Percentiles rank a stretch among this genome's conserved stretches.
phyloP scores from a whole-genome alignment of 345 rosid genomes.

The Dipteronia sinensis region DNA sequence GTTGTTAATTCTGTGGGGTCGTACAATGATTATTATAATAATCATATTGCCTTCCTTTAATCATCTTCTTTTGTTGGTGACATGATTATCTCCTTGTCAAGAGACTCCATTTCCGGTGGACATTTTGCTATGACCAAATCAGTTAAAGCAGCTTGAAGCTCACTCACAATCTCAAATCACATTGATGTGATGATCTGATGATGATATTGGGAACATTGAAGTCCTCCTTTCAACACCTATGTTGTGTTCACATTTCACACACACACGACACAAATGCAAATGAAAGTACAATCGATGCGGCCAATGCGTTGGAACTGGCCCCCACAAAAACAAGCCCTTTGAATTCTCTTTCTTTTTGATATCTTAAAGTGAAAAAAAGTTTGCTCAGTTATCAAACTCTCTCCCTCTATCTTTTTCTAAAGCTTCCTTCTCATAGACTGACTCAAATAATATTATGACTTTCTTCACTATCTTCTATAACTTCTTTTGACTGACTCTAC shows the following conservation, averaged over 20 bases:
- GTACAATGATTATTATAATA: conserved; percentile 23
- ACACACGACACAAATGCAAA: neutral
- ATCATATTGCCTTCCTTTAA: conserved; percentile 14
- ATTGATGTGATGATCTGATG: no score
- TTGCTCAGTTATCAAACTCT: conserved; percentile 19
- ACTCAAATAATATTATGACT: conserved; percentile 24
- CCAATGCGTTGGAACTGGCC: conserved; percentile 33
- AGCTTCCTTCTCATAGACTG: conserved; percentile 28
- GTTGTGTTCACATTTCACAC: conserved; percentile 3
- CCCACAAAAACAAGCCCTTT: conserved; percentile 34
- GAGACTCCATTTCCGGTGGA: conserved; percentile 28
- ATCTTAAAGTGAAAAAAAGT: conserved; percentile 44
- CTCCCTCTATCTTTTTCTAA: conserved; percentile 32
- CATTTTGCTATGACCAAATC: conserved; percentile 16
- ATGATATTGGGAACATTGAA: neutral
- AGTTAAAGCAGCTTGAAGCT: conserved; percentile 4
- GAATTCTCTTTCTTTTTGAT: conserved; percentile 41
- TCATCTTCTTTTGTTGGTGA: conserved; percentile 27
- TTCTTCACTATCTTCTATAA: conserved; percentile 37
- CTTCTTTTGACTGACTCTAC: conserved; percentile 56
- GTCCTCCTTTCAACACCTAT: conserved; percentile 13
- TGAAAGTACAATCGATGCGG: conserved; percentile 24
- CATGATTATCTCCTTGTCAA: conserved; percentile 37
- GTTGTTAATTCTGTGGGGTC: conserved; percentile 24
- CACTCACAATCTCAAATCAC: neutral